These are phyloP conservation scores for Cercophora samala DNA, from an alignment of 495 filamentous ascomycete species.

Conservation along the genomic window DNA sequence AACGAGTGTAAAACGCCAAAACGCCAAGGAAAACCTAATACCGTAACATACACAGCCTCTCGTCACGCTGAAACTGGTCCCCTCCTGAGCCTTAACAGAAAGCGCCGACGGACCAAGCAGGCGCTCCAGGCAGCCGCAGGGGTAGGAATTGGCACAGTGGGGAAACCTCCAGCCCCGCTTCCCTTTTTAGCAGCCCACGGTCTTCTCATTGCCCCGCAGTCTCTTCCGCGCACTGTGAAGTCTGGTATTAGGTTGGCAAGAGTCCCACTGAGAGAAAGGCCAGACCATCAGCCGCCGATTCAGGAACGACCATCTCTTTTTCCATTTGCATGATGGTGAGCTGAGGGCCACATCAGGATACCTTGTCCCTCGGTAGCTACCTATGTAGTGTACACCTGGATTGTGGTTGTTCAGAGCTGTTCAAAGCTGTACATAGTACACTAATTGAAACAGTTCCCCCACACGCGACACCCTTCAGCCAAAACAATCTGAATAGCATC, in stretches of 20 bases:
- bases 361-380: no score
- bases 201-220: neutral
- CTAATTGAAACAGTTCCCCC: neutral
- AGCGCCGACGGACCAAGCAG: neutral
- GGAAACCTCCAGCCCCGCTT: neutral
- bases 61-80: neutral
- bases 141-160: conserved; percentile 4
- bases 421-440: no score
- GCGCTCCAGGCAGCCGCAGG: neutral
- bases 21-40: neutral
- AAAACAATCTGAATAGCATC: neutral
- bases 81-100: neutral
- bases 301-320: no score
- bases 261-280: neutral
- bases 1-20: no score
- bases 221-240: neutral
- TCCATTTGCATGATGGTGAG: neutral
- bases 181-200: conserved; percentile 6
- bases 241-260: neutral
- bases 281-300: neutral
- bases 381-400: no score
- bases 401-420: no score
- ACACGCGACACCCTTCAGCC: neutral
- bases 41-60: neutral
- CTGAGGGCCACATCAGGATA: no score